Base-by-base conservation (phyloP, 345 rosid species). In the Populus euphratica region DNA sequence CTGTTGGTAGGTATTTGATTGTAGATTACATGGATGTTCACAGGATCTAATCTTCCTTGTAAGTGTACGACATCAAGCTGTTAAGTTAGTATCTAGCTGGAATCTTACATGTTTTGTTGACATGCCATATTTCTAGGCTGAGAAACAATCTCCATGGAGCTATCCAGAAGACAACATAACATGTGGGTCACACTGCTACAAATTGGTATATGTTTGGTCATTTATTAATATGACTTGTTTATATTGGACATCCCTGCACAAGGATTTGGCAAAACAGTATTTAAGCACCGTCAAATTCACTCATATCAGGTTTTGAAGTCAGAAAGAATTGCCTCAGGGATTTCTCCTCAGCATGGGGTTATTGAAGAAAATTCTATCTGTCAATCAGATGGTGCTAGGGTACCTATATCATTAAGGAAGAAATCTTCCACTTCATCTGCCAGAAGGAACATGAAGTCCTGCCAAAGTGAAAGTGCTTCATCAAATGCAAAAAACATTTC, bases 1-100 rank as follows among this genome's bases (percentile, higher is more conserved):
- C 62, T 82, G 66, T 86, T 56, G 72, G 84, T 88, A 96, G 99
- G 98, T 96, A 12, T 96, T 96, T 83, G 98, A 96, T 81, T 96
- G 99, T 89, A 91, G 97, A 80, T 92, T 96, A 66, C 99, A 96
- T 68, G 99, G 99, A 68, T 94, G 99, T 85, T 96, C 99, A 16
- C 99, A 96, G 86, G 99, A 96, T 86, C 98, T 96, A 77, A 85
- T 96, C 77, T 92, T 88, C 85, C 97, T 97, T n/a, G 98, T 96
- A 81, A 87, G 97, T 87, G 49, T 80, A 35, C 70, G 76, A 49
- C 61, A 44, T 82, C 81, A 69, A 70, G 78, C 31, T 75, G 69
- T 65, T 81, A 76, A 69, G 44, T 18, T 35, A 73, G 65, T 69
- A 27, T 76, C 50, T 75, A 67, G 70, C 71, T 61, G 44, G 82